phyloP scores from a whole-genome alignment of 192 early-diverging fungal genomes.

The Dissophora ornata region DNA sequence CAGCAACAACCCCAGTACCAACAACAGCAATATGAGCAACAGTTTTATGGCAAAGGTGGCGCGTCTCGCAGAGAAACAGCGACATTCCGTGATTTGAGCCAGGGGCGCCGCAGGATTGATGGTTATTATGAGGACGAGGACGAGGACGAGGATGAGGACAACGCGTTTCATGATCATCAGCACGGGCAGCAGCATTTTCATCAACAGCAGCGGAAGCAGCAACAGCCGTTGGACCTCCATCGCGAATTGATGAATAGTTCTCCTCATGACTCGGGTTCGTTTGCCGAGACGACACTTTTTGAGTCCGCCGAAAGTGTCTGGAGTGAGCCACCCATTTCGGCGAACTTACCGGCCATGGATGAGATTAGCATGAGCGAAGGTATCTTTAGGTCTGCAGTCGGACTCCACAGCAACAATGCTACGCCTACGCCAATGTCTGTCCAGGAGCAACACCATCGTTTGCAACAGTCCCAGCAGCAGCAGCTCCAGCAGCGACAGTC shows the following conservation, averaged over 20 bases:
- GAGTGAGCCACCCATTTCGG: conserved; percentile 30
- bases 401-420: conserved; percentile 29
- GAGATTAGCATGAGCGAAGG: background rate
- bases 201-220: conserved; percentile 16
- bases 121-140: conserved; percentile 30
- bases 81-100: conserved; percentile 37
- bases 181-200: conserved; percentile 3
- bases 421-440: conserved; percentile 40
- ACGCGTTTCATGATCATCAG: conserved; percentile 3
- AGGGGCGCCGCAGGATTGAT: conserved; percentile 12
- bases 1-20: conserved; percentile 49
- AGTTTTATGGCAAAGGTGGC: conserved; percentile 39
- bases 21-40: conserved; percentile 40
- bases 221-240: conserved; percentile 33
- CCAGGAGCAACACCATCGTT: conserved; percentile 24
- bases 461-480: conserved; percentile 22
- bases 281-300: conserved; percentile 31
- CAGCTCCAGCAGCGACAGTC: conserved; percentile 9
- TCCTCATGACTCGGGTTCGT: conserved; percentile 41
- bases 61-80: conserved; percentile 35
- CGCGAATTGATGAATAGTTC: conserved; percentile 41
- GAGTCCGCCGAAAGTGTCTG: conserved; percentile 49
- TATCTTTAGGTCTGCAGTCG: background rate
- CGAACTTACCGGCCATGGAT: conserved; percentile 7
- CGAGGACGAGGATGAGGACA: conserved; percentile 23